These are phyloP conservation scores for Gynandropsis gynandra DNA, from an alignment of 345 rosid species.

Conservation along the genomic window DNA sequence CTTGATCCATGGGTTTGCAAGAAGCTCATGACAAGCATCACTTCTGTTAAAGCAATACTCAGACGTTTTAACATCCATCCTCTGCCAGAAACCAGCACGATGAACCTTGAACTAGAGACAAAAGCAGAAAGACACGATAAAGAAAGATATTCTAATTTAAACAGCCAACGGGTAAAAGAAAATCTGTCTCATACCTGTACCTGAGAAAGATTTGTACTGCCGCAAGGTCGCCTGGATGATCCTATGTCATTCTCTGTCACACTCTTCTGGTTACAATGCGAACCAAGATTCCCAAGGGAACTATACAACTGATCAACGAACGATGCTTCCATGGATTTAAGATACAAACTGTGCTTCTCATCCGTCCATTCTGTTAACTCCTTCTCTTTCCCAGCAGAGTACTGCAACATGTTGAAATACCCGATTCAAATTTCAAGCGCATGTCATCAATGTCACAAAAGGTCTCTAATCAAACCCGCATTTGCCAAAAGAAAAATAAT, in stretches of 20 bases:
- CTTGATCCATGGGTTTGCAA: conserved; percentile 61
- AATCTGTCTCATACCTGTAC: conserved; percentile 48
- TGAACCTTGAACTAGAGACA: conserved; percentile 56
- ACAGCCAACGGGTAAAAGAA: background rate
- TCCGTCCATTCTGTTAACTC: conserved; percentile 64
- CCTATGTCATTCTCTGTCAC: conserved; percentile 24
- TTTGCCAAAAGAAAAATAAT: conserved; percentile 11
- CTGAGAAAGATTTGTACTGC: conserved; percentile 24
- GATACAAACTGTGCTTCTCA: conserved; percentile 82
- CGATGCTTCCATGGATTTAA: conserved; percentile 88
- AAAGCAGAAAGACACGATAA: conserved; percentile 3
- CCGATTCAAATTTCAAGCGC: background rate
- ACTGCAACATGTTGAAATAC: conserved; percentile 24
- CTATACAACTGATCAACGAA: conserved; percentile 63
- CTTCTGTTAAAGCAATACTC: conserved; percentile 26
- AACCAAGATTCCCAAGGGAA: conserved; percentile 37
- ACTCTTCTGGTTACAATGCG: conserved; percentile 27
- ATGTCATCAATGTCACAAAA: background rate
- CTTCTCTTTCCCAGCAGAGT: conserved; percentile 30
- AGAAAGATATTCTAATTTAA: conserved; percentile 1
- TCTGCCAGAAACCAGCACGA: conserved; percentile 61
- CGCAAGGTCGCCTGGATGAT: conserved; percentile 23
- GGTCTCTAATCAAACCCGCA: conserved; percentile 1
- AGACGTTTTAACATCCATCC: conserved; percentile 46
- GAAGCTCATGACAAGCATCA: conserved; percentile 24